Conservation (phyloP, 2,329 filamentous ascomycete species). For the Alternaria sp. region DNA sequence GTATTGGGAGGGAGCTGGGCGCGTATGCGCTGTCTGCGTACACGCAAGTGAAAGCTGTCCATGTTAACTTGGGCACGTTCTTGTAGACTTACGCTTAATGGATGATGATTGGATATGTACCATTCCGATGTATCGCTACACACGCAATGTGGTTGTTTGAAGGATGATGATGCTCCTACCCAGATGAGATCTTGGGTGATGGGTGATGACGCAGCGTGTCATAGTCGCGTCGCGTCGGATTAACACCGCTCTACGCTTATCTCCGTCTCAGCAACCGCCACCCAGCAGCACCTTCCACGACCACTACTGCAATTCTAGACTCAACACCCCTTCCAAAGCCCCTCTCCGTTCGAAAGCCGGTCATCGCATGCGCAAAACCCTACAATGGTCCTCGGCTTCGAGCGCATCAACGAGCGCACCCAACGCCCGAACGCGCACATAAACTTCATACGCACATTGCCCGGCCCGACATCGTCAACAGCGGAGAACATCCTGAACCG, state of each 20-base stretch:
- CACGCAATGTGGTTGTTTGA: not conserved
- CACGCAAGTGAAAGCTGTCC: conserved; percentile 30
- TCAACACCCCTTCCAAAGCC: not conserved
- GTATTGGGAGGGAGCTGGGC: conserved; percentile 34
- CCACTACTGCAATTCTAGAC: not conserved
- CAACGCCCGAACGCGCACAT: conserved; percentile 79
- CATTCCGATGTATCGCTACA: not conserved
- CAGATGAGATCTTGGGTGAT: not conserved
- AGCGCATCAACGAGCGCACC: conserved; percentile 76
- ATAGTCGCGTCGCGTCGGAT: conserved; percentile 1
- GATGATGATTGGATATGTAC: not conserved
- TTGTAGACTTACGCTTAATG: not conserved
- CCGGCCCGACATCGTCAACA: conserved; percentile 57
- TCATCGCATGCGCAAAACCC: not conserved
- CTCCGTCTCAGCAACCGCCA: conserved; percentile 2
- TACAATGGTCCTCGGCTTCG: conserved; percentile 77
- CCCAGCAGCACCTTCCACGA: not conserved
- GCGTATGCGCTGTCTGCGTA: conserved; percentile 34
- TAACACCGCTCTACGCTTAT: conserved; percentile 8
- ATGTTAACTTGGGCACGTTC: not conserved
- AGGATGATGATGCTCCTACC: not conserved
- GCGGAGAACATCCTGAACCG: conserved; percentile 46
- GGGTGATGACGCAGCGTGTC: not conserved
- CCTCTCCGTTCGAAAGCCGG: not conserved
- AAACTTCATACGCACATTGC: conserved; percentile 82